phyloP scores from a whole-genome alignment of 2,329 filamentous ascomycete species.

The Paecilomyces variotii region DNA sequence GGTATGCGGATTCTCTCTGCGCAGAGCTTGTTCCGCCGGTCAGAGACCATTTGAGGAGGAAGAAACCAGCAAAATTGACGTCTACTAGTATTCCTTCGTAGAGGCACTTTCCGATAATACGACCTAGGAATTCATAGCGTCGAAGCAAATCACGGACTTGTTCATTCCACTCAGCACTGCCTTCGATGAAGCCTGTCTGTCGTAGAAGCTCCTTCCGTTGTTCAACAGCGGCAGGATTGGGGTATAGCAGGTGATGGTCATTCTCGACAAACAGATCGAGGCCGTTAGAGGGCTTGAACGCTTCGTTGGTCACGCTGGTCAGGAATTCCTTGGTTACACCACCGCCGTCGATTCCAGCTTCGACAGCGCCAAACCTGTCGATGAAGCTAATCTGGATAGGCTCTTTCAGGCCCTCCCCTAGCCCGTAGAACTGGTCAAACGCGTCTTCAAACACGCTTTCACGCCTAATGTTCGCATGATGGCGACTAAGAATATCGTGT shows the following conservation, averaged over 20 bases:
- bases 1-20: conserved; percentile 64
- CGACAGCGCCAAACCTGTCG: conserved; percentile 75
- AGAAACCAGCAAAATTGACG: conserved; percentile 88
- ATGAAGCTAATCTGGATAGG: conserved; percentile 96
- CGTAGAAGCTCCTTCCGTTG: conserved; percentile 55
- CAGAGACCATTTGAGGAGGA: conserved; percentile 89
- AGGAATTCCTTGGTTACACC: conserved; percentile 97
- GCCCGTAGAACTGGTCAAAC: conserved; percentile 68
- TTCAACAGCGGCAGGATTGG: conserved; percentile 72
- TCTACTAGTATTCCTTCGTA: conserved; percentile 96
- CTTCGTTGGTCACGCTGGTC: conserved; percentile 77
- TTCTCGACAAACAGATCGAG: conserved; percentile 72
- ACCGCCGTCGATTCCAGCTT: conserved; percentile 93
- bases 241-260: conserved; percentile 77
- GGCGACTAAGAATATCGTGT: conserved; percentile 42
- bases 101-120: conserved; percentile 89
- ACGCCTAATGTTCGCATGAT: conserved; percentile 73
- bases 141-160: conserved; percentile 55
- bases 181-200: conserved; percentile 44
- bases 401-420: conserved; percentile 81
- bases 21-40: conserved; percentile 57
- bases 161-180: conserved; percentile 49
- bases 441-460: conserved; percentile 80
- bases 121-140: conserved; percentile 83
- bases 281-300: conserved; percentile 56